phyloP scores from a whole-genome alignment of 495 filamentous ascomycete species.

The Friedmanniomyces simplex region DNA sequence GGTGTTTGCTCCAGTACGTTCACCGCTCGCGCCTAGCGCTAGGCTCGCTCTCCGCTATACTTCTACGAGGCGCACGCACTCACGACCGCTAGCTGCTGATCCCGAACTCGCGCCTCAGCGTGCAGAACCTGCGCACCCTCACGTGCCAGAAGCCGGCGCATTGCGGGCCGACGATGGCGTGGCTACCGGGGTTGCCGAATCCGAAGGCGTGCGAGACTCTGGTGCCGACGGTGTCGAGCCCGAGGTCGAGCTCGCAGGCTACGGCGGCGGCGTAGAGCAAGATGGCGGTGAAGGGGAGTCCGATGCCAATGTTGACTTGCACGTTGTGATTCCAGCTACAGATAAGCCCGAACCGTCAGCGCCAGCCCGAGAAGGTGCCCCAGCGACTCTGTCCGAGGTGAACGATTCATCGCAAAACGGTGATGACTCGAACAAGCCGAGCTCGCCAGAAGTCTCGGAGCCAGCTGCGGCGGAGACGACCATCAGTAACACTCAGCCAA shows the following conservation, averaged over 20 bases:
- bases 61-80: neutral
- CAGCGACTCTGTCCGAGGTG: too few species aligned
- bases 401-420: too few species aligned
- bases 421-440: too few species aligned
- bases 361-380: too few species aligned
- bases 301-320: neutral
- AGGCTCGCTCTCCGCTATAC: neutral
- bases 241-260: neutral
- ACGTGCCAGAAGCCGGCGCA: neutral
- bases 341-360: neutral
- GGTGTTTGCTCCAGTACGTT: neutral
- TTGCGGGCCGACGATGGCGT: neutral
- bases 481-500: too few species aligned
- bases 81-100: neutral
- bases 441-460: too few species aligned
- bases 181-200: neutral
- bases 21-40: neutral
- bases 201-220: neutral
- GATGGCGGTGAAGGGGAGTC: neutral
- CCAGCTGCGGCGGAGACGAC: too few species aligned
- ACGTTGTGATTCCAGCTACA: neutral
- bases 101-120: neutral
- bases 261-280: neutral
- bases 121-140: slow-evolving; percentile 1
- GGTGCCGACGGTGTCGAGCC: neutral